Evolutionary conservation across 140 eudicot species (phyloP).

Genomic region (Cichorium intybus): DNA sequence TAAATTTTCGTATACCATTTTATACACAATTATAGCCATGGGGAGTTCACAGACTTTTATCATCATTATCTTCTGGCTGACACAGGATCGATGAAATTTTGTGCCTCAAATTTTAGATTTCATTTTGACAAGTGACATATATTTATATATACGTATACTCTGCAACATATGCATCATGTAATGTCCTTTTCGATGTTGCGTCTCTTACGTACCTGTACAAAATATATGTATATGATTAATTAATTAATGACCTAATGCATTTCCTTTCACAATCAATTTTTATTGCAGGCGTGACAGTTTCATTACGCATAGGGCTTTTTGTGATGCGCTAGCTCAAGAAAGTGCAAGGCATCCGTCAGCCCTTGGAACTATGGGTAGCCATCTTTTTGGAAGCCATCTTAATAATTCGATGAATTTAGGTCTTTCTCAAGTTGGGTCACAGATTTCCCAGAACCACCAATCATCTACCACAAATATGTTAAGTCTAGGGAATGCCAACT

Average conservation of each 20-base stretch:
- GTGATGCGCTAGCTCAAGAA: slow-evolving; percentile 62
- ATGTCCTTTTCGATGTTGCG: slow-evolving; percentile 13
- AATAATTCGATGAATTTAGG: slow-evolving; percentile 46
- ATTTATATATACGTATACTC: not conserved
- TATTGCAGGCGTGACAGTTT: slow-evolving; percentile 56
- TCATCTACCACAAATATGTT: slow-evolving; percentile 38
- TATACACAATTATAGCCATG: too few relatives aligned
- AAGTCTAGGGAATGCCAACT: slow-evolving; percentile 41
- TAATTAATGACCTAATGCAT: slow-evolving; percentile 8
- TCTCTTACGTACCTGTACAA: not conserved
- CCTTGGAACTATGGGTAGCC: slow-evolving; percentile 36
- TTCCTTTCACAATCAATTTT: not conserved
- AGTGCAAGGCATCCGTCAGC: slow-evolving; percentile 52
- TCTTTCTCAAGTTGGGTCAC: slow-evolving; percentile 42
- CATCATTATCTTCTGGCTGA: slow-evolving; percentile 8
- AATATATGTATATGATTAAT: not conserved
- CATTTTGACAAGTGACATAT: slow-evolving; percentile 16
- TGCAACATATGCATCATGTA: slow-evolving; percentile 16
- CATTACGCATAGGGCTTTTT: slow-evolving; percentile 61
- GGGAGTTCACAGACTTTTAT: slow-evolving; percentile 5
- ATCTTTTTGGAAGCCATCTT: slow-evolving; percentile 39
- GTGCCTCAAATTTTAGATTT: slow-evolving; percentile 12
- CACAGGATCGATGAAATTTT: not conserved
- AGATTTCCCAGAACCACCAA: slow-evolving; percentile 31
- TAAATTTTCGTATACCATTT: not conserved